Evolutionary conservation across 768 basidiomycete genomes (phyloP), one percentile per base, ranked within the genome.

Genomic region (Phylloporus scabripes): DNA sequence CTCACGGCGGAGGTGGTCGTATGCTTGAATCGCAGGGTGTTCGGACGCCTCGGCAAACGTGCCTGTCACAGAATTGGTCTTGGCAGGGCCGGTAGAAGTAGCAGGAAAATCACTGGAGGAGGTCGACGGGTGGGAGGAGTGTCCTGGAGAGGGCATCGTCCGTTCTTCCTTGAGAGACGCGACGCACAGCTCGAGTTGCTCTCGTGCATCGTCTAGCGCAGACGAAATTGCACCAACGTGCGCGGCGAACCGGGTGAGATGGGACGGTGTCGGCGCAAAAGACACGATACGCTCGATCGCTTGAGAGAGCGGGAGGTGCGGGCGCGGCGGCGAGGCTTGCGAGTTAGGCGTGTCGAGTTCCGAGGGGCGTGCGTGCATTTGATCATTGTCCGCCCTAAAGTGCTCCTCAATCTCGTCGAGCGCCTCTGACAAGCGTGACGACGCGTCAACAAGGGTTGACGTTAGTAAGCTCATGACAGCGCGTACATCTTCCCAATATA

Each of bases 401-500:
- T 72, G 75, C 49, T 72, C 72, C 58, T 86, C 84, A 3, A 72
- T 68, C 17, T 81, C 77, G 15, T 82, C 80, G 23, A 91, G 68
- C 1, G 82, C 84, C 31, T 82, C 82, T 0, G 73, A 65, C 5
- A 92, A 72, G 23, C 82, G 69, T 7, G 80, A 70, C 2, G 82
- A 74, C 2, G 84, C 77, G 54, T 90, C 87, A 2, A 73, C 72
- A 29, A 92, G 72, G 8, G 86, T 76, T 34, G 74, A 81, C 7
- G 83, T 84, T 51, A 92, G 65, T 11, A 92, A 63, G 11, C 72
- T 73, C 74, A 90, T 83, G 42, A 92, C 80, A 23, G 82, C 80
- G 12, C 84, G 76, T 24, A 87, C 87, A 57, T 91, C 83, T 56
- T 91, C 89, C 89, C 89, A 92, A 56, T 92, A 92, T 5, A 74